Conservation (phyloP, 306 rosid genomes). For the Aeschynomene evenia region DNA sequence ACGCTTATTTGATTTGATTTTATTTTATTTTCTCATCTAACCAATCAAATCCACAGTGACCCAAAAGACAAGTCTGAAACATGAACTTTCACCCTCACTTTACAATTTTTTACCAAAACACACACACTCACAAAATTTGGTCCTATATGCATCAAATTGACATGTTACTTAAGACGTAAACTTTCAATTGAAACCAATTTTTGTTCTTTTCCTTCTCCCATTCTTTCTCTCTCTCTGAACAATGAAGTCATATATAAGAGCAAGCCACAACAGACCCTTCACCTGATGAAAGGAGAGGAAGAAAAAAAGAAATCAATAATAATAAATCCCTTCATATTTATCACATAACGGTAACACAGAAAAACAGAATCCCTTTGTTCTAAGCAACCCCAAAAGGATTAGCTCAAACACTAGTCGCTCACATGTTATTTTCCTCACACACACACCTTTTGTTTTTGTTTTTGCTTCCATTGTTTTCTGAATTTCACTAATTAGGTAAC, state of each 20-base stretch:
- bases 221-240: neutral
- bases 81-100: constrained; percentile 10
- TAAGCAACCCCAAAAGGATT: constrained; percentile 55
- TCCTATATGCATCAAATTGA: neutral
- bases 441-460: neutral
- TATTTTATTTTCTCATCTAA: neutral
- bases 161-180: constrained; percentile 35
- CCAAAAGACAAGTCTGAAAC: neutral
- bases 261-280: constrained; percentile 34
- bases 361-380: constrained; percentile 47
- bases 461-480: constrained; percentile 20
- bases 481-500: constrained; percentile 50
- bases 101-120: neutral
- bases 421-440: constrained; percentile 66
- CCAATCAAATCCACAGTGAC: constrained; percentile 9
- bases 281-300: constrained; percentile 26
- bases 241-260: neutral
- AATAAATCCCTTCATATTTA: neutral
- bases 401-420: constrained; percentile 57
- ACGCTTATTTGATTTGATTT: constrained; percentile 11
- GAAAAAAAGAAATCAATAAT: too few relatives aligned
- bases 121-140: neutral
- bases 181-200: constrained; percentile 49
- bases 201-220: neutral
- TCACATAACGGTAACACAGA: constrained; percentile 49